Base-by-base conservation (phyloP, 108 stramenopile genomes). In the Cylindrotheca fusiformis region DNA sequence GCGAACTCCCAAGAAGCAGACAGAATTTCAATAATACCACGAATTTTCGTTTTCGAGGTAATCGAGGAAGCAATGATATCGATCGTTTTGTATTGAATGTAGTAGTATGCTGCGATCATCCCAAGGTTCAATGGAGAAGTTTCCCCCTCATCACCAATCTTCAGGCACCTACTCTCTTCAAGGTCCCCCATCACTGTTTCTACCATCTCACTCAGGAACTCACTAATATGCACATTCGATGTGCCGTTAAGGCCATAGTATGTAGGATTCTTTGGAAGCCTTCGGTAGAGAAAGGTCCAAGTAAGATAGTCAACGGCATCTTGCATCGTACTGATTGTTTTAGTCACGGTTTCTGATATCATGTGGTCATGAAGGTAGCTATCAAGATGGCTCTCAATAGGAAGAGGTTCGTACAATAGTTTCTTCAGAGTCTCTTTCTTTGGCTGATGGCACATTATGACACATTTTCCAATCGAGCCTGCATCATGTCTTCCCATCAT, bases 101-200 rank as follows among this genome's bases (percentile, higher is more conserved):
- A 93, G 77, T 98, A 99, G 84, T 98, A 98, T 4, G 97, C 91
- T 24, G 98, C 97, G 67, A 99, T 96, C 97, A 98, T 98, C 26
- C 99, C 99, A 52, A 99, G 77, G 79, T 99, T 99, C 59, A 99
- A 75, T 0, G 98, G 88, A 24, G 88, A 75, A 26, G 97, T 78
- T 53, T 96, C 91, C 29, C 93, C 91, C 44, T 98, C 99, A 52
- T 98, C 96, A 25, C 84, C 84, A 54, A 97, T 80, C 28, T 87
- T 84, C 21, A 96, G 76, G 57, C 95, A 96, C 48, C 93, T 83
- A 58, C 92, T 94, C 57, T 90, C 95, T 60, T 96, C 96, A 45
- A 99, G 76, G 64, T 99, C 99, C 6, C 84, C 89, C 55, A 99
- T 79, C 4, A 95, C 83, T 14, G 87, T 80, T 79, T 99, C 99